Conservation (phyloP, 2,329 filamentous ascomycete genomes). For the Trichoderma arundinaceum region DNA sequence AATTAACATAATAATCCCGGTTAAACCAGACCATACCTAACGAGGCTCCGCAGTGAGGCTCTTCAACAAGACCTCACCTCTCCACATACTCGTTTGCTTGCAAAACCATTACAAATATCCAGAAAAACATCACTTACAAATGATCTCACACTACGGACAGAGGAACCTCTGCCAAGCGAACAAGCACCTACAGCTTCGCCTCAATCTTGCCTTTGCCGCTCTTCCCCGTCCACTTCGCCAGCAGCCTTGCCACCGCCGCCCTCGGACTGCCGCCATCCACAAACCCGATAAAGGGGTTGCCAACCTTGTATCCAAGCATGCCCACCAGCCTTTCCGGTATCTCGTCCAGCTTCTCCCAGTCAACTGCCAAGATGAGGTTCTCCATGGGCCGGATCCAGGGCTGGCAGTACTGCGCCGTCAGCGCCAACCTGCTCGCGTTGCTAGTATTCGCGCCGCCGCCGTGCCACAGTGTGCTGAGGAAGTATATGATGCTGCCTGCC, state of each 20-base stretch:
- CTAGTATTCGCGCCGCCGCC: conserved; percentile 46
- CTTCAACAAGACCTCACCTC: no score
- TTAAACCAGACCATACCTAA: no score
- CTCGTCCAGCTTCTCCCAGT: conserved; percentile 37
- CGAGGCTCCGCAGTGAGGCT: no score
- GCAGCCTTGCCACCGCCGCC: conserved; percentile 32
- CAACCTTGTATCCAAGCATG: conserved; percentile 38
- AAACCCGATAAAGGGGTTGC: conserved; percentile 37
- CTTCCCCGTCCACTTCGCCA: conserved; percentile 31
- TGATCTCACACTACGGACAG: no score
- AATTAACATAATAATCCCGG: no score
- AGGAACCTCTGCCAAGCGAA: neutral
- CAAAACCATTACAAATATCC: no score
- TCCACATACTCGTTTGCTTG: no score
- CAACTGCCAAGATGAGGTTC: conserved; percentile 46
- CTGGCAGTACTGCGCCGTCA: conserved; percentile 50
- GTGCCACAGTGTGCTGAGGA: conserved; percentile 47
- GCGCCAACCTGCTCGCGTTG: conserved; percentile 40
- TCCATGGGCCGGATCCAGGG: conserved; percentile 48
- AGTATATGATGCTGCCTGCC: conserved; percentile 46
- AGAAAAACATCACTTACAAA: no score
- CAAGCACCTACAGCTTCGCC: neutral
- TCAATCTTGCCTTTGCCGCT: neutral
- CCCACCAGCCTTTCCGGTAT: conserved; percentile 38
- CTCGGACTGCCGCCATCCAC: conserved; percentile 37